These are phyloP conservation scores for Coemansia furcata DNA, from an alignment of 192 early-diverging fungal species.

Conservation along the genomic window DNA sequence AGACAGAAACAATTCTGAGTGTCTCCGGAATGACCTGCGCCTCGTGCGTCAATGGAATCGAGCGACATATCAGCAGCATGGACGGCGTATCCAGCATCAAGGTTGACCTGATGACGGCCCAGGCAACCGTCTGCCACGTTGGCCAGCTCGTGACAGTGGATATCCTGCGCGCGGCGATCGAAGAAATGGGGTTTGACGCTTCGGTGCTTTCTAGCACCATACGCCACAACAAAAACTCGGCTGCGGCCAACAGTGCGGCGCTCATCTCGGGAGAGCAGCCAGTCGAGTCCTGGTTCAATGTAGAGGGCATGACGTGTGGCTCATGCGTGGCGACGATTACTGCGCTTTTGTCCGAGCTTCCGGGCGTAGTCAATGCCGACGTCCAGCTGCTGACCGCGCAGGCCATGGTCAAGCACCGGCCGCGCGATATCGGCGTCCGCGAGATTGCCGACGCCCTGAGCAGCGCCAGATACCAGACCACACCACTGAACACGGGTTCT, in stretches of 20 bases:
- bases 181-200: conserved; percentile 76
- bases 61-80: conserved; percentile 34
- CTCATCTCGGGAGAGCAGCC: conserved; percentile 25
- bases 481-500: conserved; percentile 23
- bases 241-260: conserved; percentile 4
- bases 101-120: conserved; percentile 64
- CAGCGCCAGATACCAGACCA: conserved; percentile 69
- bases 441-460: conserved; percentile 78
- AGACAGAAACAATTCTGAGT: conserved; percentile 51
- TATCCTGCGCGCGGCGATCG: conserved; percentile 56
- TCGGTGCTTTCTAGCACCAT: conserved; percentile 30
- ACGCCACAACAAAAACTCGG: background rate
- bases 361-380: conserved; percentile 70
- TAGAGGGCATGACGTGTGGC: conserved; percentile 95
- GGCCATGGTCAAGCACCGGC: conserved; percentile 69
- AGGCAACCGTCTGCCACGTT: conserved; percentile 58
- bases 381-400: conserved; percentile 74
- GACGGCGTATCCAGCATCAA: conserved; percentile 56
- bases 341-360: conserved; percentile 56
- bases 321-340: conserved; percentile 87
- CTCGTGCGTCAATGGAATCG: conserved; percentile 77
- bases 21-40: conserved; percentile 85
- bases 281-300: conserved; percentile 44
- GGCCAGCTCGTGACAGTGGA: conserved; percentile 18
- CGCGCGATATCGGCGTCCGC: conserved; percentile 65